A percentile compares a stretch with the other conserved stretches of the same genome.
Conservation (phyloP, 768 basidiomycete species). For the Xanthoconium purpureum region DNA sequence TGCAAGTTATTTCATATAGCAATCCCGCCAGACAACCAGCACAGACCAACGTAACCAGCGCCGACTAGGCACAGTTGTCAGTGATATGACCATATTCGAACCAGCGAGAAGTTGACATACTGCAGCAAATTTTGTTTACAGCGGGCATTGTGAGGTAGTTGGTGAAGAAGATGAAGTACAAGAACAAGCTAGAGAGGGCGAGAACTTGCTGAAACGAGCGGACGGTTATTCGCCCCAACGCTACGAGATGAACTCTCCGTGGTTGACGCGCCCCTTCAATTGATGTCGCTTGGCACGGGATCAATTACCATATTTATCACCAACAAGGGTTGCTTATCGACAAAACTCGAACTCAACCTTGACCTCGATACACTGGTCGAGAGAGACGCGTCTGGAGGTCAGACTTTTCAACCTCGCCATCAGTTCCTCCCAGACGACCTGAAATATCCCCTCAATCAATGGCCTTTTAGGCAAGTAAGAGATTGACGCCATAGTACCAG, state of each 20-base stretch:
- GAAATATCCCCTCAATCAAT: too few species aligned
- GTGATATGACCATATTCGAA: neutral
- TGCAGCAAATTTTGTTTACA: conserved; percentile 85
- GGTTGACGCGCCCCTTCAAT: neutral
- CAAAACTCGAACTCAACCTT: too few species aligned
- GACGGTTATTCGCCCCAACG: neutral
- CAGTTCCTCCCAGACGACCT: too few species aligned
- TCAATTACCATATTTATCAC: neutral
- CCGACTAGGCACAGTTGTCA: conserved; percentile 50
- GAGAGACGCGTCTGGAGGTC: too few species aligned
- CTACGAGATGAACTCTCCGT: neutral
- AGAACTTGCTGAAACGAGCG: neutral
- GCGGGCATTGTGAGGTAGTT: conserved; percentile 33
- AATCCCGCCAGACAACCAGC: neutral
- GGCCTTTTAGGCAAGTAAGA: too few species aligned
- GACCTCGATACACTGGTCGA: too few species aligned
- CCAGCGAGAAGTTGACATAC: conserved; percentile 41
- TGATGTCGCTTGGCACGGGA: neutral
- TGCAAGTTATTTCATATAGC: conserved; percentile 12
- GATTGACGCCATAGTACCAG: too few species aligned
- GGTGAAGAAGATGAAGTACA: too few species aligned
- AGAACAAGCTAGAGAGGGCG: neutral
- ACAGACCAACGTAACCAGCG: conserved; percentile 89
- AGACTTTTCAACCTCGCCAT: too few species aligned
- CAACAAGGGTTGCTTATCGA: too few species aligned